Conservation (phyloP, 1,139 yeast species). For the Debaryomyces sp. region DNA sequence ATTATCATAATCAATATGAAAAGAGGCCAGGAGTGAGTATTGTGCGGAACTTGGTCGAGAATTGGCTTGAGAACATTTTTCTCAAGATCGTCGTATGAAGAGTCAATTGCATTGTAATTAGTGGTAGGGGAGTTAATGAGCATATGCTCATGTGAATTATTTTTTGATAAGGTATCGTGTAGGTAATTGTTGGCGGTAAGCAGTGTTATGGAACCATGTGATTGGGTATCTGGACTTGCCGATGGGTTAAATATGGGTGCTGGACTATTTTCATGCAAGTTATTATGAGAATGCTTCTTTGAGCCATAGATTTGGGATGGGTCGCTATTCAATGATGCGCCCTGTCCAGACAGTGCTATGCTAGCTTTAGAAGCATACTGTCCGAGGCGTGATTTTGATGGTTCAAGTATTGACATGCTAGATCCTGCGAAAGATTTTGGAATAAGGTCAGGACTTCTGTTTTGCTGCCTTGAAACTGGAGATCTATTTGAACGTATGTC, state of each 20-base stretch:
- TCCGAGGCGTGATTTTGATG: background rate
- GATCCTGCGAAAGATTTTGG: background rate
- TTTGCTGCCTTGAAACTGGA: background rate
- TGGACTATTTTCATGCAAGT: background rate
- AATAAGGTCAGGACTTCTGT: background rate
- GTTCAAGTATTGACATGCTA: background rate
- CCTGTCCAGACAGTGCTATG: background rate
- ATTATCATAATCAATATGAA: conserved; percentile 27
- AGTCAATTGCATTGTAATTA: background rate
- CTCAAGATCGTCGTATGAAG: conserved; percentile 4
- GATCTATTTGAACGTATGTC: background rate
- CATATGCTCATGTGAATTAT: conserved; percentile 16
- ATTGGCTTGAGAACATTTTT: background rate
- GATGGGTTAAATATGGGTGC: background rate
- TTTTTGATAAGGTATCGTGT: conserved; percentile 13
- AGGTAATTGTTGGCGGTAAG: conserved; percentile 5
- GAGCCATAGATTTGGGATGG: background rate
- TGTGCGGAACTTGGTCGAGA: background rate
- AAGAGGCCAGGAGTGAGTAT: conserved; percentile 20
- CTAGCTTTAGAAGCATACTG: background rate
- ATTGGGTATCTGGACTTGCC: background rate
- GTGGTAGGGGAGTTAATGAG: conserved; percentile 2
- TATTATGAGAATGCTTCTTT: background rate
- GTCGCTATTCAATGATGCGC: background rate
- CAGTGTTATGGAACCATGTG: background rate